Evolutionary conservation across 2,329 filamentous ascomycete genomes (phyloP), one percentile per base, ranked within the genome.

Genomic region (Colletotrichum spinosum): DNA sequence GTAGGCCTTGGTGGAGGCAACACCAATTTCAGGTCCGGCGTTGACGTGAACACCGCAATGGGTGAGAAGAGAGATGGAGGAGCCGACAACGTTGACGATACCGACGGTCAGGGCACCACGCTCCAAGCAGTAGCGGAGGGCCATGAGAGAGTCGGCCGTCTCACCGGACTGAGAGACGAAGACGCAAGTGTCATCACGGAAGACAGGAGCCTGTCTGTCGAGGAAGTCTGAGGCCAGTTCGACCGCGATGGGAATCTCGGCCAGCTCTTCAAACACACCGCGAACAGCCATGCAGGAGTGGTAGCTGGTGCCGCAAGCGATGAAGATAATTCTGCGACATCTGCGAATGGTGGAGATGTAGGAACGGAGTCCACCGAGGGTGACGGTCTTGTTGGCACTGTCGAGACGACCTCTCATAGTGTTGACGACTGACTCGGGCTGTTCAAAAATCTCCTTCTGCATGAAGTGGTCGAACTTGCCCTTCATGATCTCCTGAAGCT

Each of bases 401-500:
- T 99, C 96, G 74, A 99, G 86, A 83, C 96, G 96, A 82, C 96
- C 96, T 89, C 96, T 93, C 96, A 99, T 99, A 71, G 96, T 97
- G 88, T 99, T 99, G 84, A 99, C 90, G 68, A 99, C 93, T 12
- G 96, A 99, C 83, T 99, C 96, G 76, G 96, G 96, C 86, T 99
- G 96, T 87, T 99, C 96, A 80, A 99, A 99, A 76, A 99, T 99
- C 81, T 99, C 96, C 89, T 99, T 99, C 81, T 99, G 96, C 96
- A 99, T 99, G 87, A 97, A 99, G 85, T 99, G 96, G 80, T 99
- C 96, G 82, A 98, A 99, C 79, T 96, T 97, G 81, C 96, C 96
- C 91, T 99, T 99, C 96, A 99, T 99, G 82, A 99, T 99, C 86
- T 99, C 94, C 85, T 99, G 96, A 70, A 99, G 91, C 86, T 99